Evolutionary conservation across 208 protist genomes (phyloP).

Genomic region (Trypanosoma boissoni): DNA sequence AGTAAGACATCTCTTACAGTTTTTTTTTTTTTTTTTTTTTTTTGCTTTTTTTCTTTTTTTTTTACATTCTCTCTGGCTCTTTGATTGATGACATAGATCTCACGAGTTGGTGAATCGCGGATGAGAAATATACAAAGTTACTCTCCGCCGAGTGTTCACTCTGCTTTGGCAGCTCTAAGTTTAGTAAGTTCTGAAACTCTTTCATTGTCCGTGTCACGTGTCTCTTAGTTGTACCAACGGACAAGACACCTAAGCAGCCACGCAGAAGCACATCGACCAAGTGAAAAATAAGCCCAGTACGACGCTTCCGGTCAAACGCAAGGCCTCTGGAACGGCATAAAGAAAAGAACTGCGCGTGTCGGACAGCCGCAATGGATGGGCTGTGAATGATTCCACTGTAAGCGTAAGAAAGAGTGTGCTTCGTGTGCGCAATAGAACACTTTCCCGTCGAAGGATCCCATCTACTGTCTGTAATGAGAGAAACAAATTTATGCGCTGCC

Average conservation of each 20-base stretch:
- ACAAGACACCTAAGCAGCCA: slow-evolving; percentile 81
- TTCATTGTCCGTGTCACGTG: slow-evolving; percentile 42
- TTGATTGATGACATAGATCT: slow-evolving; percentile 25
- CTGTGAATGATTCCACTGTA: slow-evolving; percentile 91
- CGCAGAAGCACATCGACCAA: slow-evolving; percentile 77
- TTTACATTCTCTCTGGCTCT: neutral
- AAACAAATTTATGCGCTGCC: slow-evolving; percentile 62
- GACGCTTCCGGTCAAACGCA: slow-evolving; percentile 54
- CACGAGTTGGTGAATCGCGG: slow-evolving; percentile 68
- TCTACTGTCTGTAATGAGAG: slow-evolving; percentile 32
- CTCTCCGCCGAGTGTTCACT: slow-evolving; percentile 81
- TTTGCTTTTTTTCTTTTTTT: slow-evolving; percentile 3
- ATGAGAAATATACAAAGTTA: slow-evolving; percentile 87
- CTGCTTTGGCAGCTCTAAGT: slow-evolving; percentile 82
- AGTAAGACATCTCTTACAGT: neutral
- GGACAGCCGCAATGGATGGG: slow-evolving; percentile 78
- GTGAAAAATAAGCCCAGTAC: slow-evolving; percentile 79
- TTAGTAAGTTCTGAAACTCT: slow-evolving; percentile 79
- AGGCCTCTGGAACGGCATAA: slow-evolving; percentile 72
- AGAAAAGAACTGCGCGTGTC: slow-evolving; percentile 80
- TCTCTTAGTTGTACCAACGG: slow-evolving; percentile 41
- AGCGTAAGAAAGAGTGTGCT: slow-evolving; percentile 46
- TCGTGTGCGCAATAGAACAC: slow-evolving; percentile 1
- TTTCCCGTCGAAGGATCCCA: slow-evolving; percentile 35
- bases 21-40: slow-evolving; percentile 7